phyloP scores from a whole-genome alignment of 169 alveolate species.

The Cryptosporidium canis region DNA sequence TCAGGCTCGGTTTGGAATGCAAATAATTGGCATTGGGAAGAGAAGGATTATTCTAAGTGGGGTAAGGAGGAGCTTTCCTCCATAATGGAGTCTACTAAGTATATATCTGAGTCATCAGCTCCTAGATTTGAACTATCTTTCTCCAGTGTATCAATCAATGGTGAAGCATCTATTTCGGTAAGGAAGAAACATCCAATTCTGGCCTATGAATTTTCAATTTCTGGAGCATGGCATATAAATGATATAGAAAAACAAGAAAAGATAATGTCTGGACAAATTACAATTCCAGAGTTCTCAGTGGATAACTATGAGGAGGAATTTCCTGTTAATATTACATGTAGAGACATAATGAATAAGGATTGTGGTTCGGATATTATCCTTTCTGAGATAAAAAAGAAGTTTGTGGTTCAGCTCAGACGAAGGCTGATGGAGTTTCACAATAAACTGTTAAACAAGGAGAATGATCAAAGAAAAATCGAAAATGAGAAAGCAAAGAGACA shows the following conservation, averaged over 20 bases:
- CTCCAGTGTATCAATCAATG: neutral
- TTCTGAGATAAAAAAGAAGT: slow-evolving; percentile 16
- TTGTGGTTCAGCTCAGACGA: slow-evolving; percentile 3
- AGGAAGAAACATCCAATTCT: slow-evolving; percentile 65
- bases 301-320: slow-evolving; percentile 55
- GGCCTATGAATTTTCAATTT: slow-evolving; percentile 56
- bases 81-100: slow-evolving; percentile 46
- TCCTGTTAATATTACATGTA: neutral
- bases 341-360: neutral
- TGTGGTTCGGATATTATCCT: neutral
- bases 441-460: slow-evolving; percentile 12
- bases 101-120: neutral
- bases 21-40: slow-evolving; percentile 82
- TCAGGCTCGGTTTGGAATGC: slow-evolving; percentile 78
- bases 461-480: slow-evolving; percentile 12
- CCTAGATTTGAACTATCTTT: neutral
- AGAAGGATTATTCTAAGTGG: slow-evolving; percentile 77
- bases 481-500: slow-evolving; percentile 24
- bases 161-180: slow-evolving; percentile 67
- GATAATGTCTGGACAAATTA: slow-evolving; percentile 7
- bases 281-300: slow-evolving; percentile 59
- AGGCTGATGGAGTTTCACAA: slow-evolving; percentile 63
- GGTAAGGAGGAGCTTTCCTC: slow-evolving; percentile 73
- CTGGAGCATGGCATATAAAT: slow-evolving; percentile 31
- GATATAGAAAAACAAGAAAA: slow-evolving; percentile 1